Evolutionary conservation across 208 protist species (phyloP).

Genomic region (Phytomonas serpens): DNA sequence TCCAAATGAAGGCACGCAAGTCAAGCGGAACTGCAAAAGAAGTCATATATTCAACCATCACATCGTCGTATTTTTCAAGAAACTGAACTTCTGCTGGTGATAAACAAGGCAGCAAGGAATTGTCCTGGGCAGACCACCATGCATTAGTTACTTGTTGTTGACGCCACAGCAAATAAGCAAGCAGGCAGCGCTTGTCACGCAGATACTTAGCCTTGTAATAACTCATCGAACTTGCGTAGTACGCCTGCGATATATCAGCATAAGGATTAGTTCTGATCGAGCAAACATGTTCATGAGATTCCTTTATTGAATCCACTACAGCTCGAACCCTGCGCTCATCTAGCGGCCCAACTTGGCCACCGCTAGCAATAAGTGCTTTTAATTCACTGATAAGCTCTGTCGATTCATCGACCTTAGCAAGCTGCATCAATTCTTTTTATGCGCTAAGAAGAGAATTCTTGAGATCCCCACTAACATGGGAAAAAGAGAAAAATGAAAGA

Average conservation of each 20-base stretch:
- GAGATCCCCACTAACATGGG: neutral
- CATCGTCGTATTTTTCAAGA: conserved; percentile 62
- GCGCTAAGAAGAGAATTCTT: neutral
- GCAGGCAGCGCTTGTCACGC: conserved; percentile 70
- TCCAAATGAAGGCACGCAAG: conserved; percentile 70
- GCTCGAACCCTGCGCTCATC: conserved; percentile 64
- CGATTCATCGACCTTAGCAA: conserved; percentile 34
- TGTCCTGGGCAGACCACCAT: conserved; percentile 76
- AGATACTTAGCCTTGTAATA: conserved; percentile 72
- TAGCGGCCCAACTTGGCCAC: conserved; percentile 37
- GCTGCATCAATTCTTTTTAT: conserved; percentile 14
- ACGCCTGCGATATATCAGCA: conserved; percentile 53
- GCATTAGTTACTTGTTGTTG: conserved; percentile 43
- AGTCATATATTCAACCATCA: conserved; percentile 87
- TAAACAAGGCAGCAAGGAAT: conserved; percentile 39
- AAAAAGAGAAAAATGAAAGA: conserved; percentile 1
- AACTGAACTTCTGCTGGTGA: conserved; percentile 47
- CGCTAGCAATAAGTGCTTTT: conserved; percentile 63
- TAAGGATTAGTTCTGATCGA: conserved; percentile 63
- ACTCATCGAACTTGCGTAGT: conserved; percentile 62
- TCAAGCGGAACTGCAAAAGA: conserved; percentile 76
- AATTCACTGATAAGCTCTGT: conserved; percentile 78
- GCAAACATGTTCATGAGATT: conserved; percentile 42
- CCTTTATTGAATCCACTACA: conserved; percentile 48
- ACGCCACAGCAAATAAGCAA: conserved; percentile 76